A percentile compares a stretch with the other conserved stretches of the same genome.
Conservation (phyloP, 2,329 filamentous ascomycete genomes). For the Colletotrichum endophyticum region DNA sequence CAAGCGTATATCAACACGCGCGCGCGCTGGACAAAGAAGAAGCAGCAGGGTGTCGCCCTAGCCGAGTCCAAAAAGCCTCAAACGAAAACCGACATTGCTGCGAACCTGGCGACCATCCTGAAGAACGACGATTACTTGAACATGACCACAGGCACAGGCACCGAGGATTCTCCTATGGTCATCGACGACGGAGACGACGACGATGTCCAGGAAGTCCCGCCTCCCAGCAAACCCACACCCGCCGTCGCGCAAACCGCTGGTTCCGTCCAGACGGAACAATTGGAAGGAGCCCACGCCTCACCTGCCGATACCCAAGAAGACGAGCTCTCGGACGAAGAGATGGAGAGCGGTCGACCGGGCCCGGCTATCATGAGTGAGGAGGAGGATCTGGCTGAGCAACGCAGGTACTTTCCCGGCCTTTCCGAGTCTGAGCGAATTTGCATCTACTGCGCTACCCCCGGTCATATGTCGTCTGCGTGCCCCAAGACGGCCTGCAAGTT, state of each 20-base stretch:
- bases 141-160: neutral
- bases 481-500: conserved; percentile 51
- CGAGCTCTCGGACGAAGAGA: conserved; percentile 1
- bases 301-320: neutral
- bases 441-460: conserved; percentile 53
- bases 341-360: neutral
- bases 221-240: neutral
- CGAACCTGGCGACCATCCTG: neutral
- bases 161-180: conserved; percentile 4
- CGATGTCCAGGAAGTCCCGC: neutral
- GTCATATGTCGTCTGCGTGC: conserved; percentile 52
- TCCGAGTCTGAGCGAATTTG: conserved; percentile 49
- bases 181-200: conserved; percentile 14
- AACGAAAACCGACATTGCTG: conserved; percentile 2
- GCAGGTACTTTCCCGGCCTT: conserved; percentile 57
- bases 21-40: conserved; percentile 13
- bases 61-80: conserved; percentile 5
- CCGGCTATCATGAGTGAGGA: conserved; percentile 21
- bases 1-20: conserved; percentile 1
- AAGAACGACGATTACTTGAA: conserved; percentile 1
- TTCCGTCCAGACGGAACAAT: neutral
- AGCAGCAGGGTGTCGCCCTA: neutral
- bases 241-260: neutral
- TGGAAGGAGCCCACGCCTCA: neutral
- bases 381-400: conserved; percentile 43